A percentile compares a stretch with the other conserved stretches of the same genome.
phyloP scores from a whole-genome alignment of 2,329 filamentous ascomycete species.

The Penicillium palitans region DNA sequence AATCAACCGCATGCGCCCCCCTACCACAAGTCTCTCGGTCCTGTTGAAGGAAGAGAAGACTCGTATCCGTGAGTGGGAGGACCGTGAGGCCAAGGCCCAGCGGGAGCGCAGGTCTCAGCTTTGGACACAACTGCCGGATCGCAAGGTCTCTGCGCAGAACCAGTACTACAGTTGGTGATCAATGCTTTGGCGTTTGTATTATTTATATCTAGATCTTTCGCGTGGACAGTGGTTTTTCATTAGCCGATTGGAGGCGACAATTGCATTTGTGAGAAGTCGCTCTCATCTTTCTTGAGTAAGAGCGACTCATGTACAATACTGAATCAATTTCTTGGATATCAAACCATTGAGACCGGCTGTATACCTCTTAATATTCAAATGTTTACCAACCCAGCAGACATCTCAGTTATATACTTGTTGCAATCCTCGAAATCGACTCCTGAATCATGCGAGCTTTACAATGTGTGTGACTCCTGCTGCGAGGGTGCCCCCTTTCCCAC shows the following conservation, averaged over 20 bases:
- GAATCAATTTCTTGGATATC: constrained; percentile 16
- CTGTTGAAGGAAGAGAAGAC: constrained; percentile 93
- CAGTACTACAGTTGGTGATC: constrained; percentile 89
- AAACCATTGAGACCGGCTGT: constrained; percentile 1
- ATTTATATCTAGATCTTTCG: constrained; percentile 27
- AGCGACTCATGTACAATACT: constrained; percentile 25
- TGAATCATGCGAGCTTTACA: not conserved
- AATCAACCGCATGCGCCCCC: constrained; percentile 66
- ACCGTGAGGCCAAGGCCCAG: constrained; percentile 73
- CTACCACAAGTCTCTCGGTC: constrained; percentile 73
- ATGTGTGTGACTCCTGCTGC: not conserved
- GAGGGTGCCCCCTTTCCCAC: constrained; percentile 31
- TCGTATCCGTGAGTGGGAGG: constrained; percentile 74
- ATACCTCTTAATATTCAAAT: constrained; percentile 18
- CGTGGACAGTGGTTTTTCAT: constrained; percentile 21
- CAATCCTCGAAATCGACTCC: no score
- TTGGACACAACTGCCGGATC: constrained; percentile 86
- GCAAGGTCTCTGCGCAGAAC: constrained; percentile 77
- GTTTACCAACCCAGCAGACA: constrained; percentile 26
- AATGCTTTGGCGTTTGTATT: constrained; percentile 34
- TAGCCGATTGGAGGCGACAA: constrained; percentile 16
- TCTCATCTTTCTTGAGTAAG: constrained; percentile 1
- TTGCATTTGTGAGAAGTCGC: constrained; percentile 17
- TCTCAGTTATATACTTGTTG: constrained; percentile 8
- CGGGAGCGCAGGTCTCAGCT: constrained; percentile 74